Evolutionary conservation across 2,329 filamentous ascomycete species (phyloP).

Genomic region (Claviceps sp.): DNA sequence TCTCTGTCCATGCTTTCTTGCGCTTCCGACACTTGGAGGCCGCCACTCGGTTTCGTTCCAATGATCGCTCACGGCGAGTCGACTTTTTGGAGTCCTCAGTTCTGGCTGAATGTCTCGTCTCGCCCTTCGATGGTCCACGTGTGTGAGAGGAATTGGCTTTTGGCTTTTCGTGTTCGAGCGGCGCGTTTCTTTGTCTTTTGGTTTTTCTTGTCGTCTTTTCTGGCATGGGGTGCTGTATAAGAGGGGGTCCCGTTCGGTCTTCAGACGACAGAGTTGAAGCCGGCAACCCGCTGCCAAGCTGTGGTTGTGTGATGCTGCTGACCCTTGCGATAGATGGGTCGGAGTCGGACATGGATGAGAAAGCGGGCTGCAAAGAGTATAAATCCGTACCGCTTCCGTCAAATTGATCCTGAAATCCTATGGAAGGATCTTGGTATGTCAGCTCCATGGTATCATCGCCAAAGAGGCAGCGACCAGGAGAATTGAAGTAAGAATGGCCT

Average conservation of each 20-base stretch:
- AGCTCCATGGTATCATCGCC: neutral
- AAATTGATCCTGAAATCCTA: neutral
- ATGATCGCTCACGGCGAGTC: slow-evolving; percentile 37
- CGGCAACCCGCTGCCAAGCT: neutral
- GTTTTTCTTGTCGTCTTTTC: neutral
- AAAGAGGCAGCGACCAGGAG: neutral
- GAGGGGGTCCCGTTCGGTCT: neutral
- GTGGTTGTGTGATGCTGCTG: neutral
- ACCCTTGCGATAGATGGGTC: neutral
- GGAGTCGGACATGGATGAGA: neutral
- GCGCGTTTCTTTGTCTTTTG: neutral
- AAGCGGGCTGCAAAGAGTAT: neutral
- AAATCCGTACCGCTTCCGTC: neutral
- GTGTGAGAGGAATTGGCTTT: neutral
- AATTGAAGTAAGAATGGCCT: neutral
- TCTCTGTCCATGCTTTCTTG: slow-evolving; percentile 39
- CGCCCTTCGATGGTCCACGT: neutral
- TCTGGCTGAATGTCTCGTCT: neutral
- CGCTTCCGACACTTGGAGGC: slow-evolving; percentile 64
- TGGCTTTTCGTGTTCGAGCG: neutral
- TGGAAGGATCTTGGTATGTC: neutral
- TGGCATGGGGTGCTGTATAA: neutral
- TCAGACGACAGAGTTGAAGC: neutral
- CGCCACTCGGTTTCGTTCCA: slow-evolving; percentile 59
- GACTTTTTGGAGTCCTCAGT: neutral